Base-by-base conservation (phyloP, 345 rosid genomes). In the Pistacia atlantica region DNA sequence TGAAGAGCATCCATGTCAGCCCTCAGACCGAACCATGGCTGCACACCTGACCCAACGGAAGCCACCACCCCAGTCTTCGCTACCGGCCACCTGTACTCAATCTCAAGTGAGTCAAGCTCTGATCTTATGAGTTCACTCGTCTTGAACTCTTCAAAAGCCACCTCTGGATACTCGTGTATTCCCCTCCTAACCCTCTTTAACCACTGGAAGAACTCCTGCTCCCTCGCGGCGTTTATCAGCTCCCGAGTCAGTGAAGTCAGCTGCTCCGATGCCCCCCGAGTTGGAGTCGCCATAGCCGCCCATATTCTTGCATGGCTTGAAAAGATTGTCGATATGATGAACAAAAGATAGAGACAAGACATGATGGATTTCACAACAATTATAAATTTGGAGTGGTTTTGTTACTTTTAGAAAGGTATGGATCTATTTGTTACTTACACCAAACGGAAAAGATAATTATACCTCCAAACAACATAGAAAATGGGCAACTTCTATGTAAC, bases 1-100 rank as follows among this genome's bases (percentile, higher is more conserved):
- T 85, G 87, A 18, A 89, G 90, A 1, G 92, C 92, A 57, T 87
- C 92, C 90, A 86, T 86, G 80, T 89, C 92, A 6, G 90, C 92
- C 76, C 89, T 64, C 11, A 89, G 87, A 35, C 82, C 90, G 80
- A 89, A 85, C 83, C 81, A 86, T 3, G 89, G 92, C 25, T 83
- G 69, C 22, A 13, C 0, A 10, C 92, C 89, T 0, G 84, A 77
- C 59, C 89, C 92, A 16, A 86, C 66, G 2, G 86, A 83, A 25
- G 80, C 89, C 68, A 86, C 89, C 49, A 89, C 25, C 18, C 92
- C 92, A 16, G 90, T 89, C 59, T 75, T 77, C 0, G 89, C 92
- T 9, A 86, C 57, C 4, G 90, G 92, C 90, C 90, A 86, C 9
- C 1, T 73, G 81, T 85, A 89, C 18, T 80, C 73, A 31, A 89